A percentile compares a stretch with the other conserved stretches of the same genome.
These are phyloP conservation scores for Saitozyma sp. DNA, from an alignment of 768 basidiomycete species.

Conservation along the genomic window DNA sequence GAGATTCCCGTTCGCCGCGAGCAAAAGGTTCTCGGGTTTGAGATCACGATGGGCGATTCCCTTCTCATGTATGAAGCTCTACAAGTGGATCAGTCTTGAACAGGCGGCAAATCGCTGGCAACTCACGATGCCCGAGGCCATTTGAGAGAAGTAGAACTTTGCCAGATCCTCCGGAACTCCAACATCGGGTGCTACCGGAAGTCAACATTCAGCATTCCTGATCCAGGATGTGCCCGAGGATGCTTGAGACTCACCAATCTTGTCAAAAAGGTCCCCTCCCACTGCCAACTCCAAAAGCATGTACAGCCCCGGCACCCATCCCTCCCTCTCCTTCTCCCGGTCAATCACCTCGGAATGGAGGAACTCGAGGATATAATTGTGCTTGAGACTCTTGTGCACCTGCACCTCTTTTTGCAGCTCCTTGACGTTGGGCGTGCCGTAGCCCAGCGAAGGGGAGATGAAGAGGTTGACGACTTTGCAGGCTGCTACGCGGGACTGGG, in stretches of 20 bases:
- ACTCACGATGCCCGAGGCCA: slow-evolving; percentile 77
- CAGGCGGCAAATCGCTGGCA: background rate
- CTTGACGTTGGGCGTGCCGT: slow-evolving; percentile 65
- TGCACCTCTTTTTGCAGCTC: slow-evolving; percentile 87
- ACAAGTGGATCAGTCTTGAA: background rate
- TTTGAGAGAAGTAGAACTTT: slow-evolving; percentile 84
- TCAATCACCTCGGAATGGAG: slow-evolving; percentile 76
- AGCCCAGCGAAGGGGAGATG: slow-evolving; percentile 28
- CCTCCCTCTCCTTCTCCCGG: slow-evolving; percentile 48
- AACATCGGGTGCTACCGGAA: slow-evolving; percentile 73
- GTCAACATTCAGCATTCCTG: background rate
- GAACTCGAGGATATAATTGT: slow-evolving; percentile 79
- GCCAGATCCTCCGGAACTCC: slow-evolving; percentile 84
- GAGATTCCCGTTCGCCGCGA: slow-evolving; percentile 76
- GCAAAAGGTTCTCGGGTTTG: slow-evolving; percentile 92
- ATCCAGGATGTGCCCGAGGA: slow-evolving; percentile 1
- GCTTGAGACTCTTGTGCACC: slow-evolving; percentile 70
- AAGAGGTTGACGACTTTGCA: slow-evolving; percentile 75
- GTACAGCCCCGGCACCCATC: slow-evolving; percentile 78
- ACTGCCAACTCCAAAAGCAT: slow-evolving; percentile 89
- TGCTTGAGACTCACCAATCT: slow-evolving; percentile 70
- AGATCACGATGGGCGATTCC: slow-evolving; percentile 96
- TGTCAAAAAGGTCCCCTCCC: slow-evolving; percentile 96
- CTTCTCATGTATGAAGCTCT: slow-evolving; percentile 72
- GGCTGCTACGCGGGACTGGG: slow-evolving; percentile 64